These are phyloP conservation scores for Kluyveromyces siamensis DNA, from an alignment of 805 yeast species.

Conservation along the genomic window DNA sequence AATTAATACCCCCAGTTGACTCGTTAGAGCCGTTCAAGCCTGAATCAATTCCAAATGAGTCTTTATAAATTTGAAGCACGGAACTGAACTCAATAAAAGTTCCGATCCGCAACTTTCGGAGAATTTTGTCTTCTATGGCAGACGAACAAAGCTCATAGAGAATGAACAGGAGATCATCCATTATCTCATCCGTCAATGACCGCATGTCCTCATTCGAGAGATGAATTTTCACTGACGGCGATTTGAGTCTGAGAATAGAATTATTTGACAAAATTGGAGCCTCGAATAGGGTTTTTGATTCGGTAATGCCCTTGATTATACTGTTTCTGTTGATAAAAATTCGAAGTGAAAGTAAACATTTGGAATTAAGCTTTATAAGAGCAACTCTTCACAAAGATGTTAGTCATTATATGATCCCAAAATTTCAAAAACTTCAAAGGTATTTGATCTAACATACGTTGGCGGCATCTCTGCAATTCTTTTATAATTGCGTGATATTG, in stretches of 20 bases:
- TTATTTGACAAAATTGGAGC: constrained; percentile 28
- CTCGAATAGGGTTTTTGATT: constrained; percentile 17
- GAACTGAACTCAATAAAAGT: constrained; percentile 16
- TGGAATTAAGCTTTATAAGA: neutral
- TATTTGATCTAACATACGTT: neutral
- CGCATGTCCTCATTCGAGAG: constrained; percentile 25
- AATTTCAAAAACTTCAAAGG: neutral
- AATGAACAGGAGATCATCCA: constrained; percentile 18
- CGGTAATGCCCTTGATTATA: neutral
- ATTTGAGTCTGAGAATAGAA: constrained; percentile 25
- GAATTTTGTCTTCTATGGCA: constrained; percentile 9
- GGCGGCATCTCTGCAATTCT: neutral
- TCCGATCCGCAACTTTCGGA: constrained; percentile 21
- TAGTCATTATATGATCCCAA: neutral
- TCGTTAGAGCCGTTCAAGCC: neutral
- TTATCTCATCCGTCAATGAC: constrained; percentile 18
- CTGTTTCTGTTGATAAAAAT: constrained; percentile 1
- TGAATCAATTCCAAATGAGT: neutral
- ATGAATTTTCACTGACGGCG: constrained; percentile 21
- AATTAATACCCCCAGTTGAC: constrained; percentile 1
- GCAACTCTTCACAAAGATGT: neutral
- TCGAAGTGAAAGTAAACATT: neutral
- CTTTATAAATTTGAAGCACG: constrained; percentile 1
- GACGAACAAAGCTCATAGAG: constrained; percentile 23
- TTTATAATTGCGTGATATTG: too few relatives aligned